These are phyloP conservation scores for Taphrina betulina DNA, from an alignment of 1,139 yeast species.

Conservation along the genomic window DNA sequence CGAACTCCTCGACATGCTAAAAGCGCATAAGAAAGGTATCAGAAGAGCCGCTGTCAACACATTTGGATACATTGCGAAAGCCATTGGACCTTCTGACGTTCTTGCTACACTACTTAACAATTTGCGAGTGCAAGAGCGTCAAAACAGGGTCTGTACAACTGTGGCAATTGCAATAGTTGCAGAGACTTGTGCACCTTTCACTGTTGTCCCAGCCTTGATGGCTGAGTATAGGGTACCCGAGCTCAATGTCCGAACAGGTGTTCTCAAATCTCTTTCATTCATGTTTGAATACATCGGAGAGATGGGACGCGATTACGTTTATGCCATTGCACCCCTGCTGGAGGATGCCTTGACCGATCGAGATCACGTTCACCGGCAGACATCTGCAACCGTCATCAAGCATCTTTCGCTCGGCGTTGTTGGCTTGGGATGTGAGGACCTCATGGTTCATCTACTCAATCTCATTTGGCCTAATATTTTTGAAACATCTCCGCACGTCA, in stretches of 20 bases:
- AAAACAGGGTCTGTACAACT: slow-evolving; percentile 92
- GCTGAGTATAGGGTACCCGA: slow-evolving; percentile 93
- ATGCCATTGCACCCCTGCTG: slow-evolving; percentile 73
- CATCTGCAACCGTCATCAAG: slow-evolving; percentile 84
- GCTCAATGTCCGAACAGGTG: slow-evolving; percentile 92
- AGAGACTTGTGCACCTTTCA: slow-evolving; percentile 86
- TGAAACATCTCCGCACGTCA: slow-evolving; percentile 70
- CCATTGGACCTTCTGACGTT: slow-evolving; percentile 96
- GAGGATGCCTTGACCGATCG: slow-evolving; percentile 91
- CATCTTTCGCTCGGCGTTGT: slow-evolving; percentile 78
- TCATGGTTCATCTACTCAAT: slow-evolving; percentile 67
- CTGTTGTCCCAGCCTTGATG: slow-evolving; percentile 95
- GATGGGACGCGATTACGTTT: slow-evolving; percentile 76
- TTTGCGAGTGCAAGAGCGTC: slow-evolving; percentile 90
- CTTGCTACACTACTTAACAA: slow-evolving; percentile 80
- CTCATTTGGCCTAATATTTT: slow-evolving; percentile 62
- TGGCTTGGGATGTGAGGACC: slow-evolving; percentile 74
- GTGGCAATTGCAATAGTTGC: slow-evolving; percentile 98
- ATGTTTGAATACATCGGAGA: slow-evolving; percentile 90
- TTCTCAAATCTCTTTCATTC: slow-evolving; percentile 86
- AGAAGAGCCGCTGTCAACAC: slow-evolving; percentile 85
- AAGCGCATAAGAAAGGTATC: slow-evolving; percentile 75
- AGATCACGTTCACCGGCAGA: slow-evolving; percentile 91
- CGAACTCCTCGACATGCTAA: slow-evolving; percentile 83
- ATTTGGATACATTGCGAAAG: slow-evolving; percentile 86